Percentiles rank a stretch among this genome's conserved stretches.
Evolutionary conservation across 805 yeast species (phyloP).

Genomic region (Phaffomyces thermotolerans): DNA sequence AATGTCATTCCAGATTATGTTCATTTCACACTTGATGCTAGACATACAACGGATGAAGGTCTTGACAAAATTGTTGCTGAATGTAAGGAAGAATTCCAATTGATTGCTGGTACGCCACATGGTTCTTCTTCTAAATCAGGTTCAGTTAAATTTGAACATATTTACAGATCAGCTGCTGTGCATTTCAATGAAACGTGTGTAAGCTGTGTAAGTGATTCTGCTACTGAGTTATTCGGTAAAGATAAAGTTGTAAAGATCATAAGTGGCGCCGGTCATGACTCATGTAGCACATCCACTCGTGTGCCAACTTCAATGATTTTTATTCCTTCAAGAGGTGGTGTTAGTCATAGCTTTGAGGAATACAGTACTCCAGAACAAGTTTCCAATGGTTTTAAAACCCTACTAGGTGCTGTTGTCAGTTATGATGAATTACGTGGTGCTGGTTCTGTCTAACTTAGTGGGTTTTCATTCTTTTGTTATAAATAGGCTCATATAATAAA

Average conservation of each 20-base stretch:
- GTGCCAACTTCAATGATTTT: slow-evolving; percentile 72
- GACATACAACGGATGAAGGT: slow-evolving; percentile 45
- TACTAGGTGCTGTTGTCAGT: slow-evolving; percentile 42
- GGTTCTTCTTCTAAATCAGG: slow-evolving; percentile 24
- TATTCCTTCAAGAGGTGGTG: slow-evolving; percentile 60
- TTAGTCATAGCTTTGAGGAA: slow-evolving; percentile 62
- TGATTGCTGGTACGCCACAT: slow-evolving; percentile 19
- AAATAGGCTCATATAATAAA: too few species aligned
- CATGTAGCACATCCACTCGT: slow-evolving; percentile 47
- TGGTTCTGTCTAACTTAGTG: background rate
- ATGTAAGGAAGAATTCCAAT: slow-evolving; percentile 30
- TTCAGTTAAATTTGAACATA: slow-evolving; percentile 33
- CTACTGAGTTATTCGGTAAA: slow-evolving; percentile 41
- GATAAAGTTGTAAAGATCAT: slow-evolving; percentile 39
- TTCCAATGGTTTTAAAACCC: slow-evolving; percentile 51
- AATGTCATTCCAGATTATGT: slow-evolving; percentile 63
- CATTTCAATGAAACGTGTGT: slow-evolving; percentile 47
- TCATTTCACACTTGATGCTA: slow-evolving; percentile 50
- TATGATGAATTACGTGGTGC: slow-evolving; percentile 25
- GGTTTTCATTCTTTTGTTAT: too few species aligned
- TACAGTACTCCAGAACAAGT: slow-evolving; percentile 58
- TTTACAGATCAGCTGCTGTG: slow-evolving; percentile 49
- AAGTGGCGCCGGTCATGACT: slow-evolving; percentile 74
- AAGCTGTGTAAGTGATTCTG: slow-evolving; percentile 44
- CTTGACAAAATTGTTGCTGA: slow-evolving; percentile 32